Conservation (phyloP, 1,284 basidiomycete genomes). For the Ganoderma boninense region DNA sequence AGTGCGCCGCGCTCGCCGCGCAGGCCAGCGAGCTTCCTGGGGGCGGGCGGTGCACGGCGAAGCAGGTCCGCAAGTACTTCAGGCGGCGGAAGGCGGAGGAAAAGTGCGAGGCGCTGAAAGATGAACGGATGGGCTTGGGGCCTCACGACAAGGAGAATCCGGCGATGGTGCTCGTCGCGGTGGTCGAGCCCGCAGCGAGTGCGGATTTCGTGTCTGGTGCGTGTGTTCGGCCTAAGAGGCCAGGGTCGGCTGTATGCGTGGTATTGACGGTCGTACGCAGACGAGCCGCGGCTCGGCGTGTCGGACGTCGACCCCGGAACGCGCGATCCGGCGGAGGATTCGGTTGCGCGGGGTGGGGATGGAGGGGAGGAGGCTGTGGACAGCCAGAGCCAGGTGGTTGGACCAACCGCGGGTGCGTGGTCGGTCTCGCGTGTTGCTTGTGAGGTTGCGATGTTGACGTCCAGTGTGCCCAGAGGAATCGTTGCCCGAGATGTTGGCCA, state of each 20-base stretch:
- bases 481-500: background rate
- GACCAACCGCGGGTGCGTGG: background rate
- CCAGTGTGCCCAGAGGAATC: background rate
- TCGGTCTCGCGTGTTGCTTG: background rate
- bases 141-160: background rate
- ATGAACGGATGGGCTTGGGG: background rate
- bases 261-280: too few species aligned
- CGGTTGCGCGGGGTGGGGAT: too few species aligned
- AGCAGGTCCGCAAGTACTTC: conserved; percentile 1
- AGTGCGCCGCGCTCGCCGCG: background rate
- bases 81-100: background rate
- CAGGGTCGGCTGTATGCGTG: too few species aligned
- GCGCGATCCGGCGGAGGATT: too few species aligned
- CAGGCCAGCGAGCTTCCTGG: background rate
- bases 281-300: too few species aligned
- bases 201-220: too few species aligned
- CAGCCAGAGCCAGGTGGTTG: background rate
- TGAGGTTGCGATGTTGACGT: background rate
- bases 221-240: too few species aligned
- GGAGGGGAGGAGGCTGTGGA: too few species aligned
- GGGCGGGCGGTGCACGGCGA: background rate
- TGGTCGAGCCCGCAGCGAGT: too few species aligned
- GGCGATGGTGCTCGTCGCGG: background rate
- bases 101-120: background rate
- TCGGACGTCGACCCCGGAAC: too few species aligned